Conservation (phyloP, 441 rosid species). For the Raphanus hybrid region DNA sequence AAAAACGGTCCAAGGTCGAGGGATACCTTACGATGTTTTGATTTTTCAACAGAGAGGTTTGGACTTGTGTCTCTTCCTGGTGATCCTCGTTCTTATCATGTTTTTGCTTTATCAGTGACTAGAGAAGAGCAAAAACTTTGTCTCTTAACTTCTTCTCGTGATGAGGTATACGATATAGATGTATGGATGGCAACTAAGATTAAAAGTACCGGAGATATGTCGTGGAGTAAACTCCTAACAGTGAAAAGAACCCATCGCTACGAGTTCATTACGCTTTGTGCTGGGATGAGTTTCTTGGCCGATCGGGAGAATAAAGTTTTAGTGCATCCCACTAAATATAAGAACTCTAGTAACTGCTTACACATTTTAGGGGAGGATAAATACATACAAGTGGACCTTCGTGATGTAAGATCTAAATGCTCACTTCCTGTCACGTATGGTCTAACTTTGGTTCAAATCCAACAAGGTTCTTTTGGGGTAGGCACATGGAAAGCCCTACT, state of each 20-base stretch:
- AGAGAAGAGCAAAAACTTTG: conserved; percentile 22
- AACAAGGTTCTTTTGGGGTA: conserved; percentile 2
- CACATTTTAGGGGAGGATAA: no score
- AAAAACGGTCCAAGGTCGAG: neutral
- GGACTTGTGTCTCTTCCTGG: neutral
- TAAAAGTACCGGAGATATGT: neutral
- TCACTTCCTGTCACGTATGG: neutral
- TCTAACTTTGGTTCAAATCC: conserved; percentile 4
- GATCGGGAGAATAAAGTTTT: conserved; percentile 15
- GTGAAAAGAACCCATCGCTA: neutral
- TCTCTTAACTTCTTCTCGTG: neutral
- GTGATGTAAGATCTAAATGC: neutral
- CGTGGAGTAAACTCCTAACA: conserved; percentile 21
- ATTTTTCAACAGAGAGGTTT: conserved; percentile 15
- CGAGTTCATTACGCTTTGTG: neutral
- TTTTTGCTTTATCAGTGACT: conserved; percentile 5
- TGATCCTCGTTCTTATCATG: neutral
- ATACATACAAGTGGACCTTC: no score
- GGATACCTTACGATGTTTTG: neutral
- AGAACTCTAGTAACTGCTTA: neutral
- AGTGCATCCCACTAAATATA: neutral
- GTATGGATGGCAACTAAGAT: conserved; percentile 3
- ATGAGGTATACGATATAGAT: neutral
- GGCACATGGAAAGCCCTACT: neutral
- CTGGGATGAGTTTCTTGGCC: conserved; percentile 7